Conservation (phyloP, 2,329 filamentous ascomycete genomes). For the Bipolaris zeicola region DNA sequence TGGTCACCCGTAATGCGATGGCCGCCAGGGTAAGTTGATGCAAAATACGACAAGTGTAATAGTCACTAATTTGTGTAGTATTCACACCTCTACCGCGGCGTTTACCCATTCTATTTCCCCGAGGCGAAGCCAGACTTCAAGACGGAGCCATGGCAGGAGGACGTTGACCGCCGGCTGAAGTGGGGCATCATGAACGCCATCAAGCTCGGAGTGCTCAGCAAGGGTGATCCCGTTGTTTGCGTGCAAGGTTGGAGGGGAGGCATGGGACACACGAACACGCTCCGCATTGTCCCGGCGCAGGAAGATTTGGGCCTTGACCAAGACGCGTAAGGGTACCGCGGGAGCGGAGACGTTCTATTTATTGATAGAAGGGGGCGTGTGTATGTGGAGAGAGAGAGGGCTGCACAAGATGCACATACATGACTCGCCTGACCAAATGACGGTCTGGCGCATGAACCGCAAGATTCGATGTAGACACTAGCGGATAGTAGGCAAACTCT, state of each 20-base stretch:
- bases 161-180: conserved; percentile 96
- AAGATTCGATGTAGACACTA: conserved; percentile 34
- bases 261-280: conserved; percentile 89
- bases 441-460: conserved; percentile 27
- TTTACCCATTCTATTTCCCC: conserved; percentile 95
- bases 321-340: conserved; percentile 46
- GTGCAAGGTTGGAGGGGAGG: conserved; percentile 92
- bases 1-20: conserved; percentile 87
- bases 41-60: neutral
- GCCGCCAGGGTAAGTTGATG: conserved; percentile 69
- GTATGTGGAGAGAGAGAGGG: conserved; percentile 19
- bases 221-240: conserved; percentile 77
- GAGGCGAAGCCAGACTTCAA: conserved; percentile 94
- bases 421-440: conserved; percentile 34
- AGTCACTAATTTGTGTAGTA: conserved; percentile 58
- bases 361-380: conserved; percentile 22
- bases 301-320: conserved; percentile 57
- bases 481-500: conserved; percentile 25
- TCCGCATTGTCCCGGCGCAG: conserved; percentile 58
- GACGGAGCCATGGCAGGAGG: conserved; percentile 95
- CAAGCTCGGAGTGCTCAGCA: conserved; percentile 74
- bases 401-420: conserved; percentile 22
- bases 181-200: conserved; percentile 92
- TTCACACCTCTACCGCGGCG: conserved; percentile 93
- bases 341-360: conserved; percentile 9